Percentiles rank a stretch among this genome's conserved stretches.
Evolutionary conservation across 2,329 filamentous ascomycete species (phyloP).

Genomic region (Colletotrichum trifolii): DNA sequence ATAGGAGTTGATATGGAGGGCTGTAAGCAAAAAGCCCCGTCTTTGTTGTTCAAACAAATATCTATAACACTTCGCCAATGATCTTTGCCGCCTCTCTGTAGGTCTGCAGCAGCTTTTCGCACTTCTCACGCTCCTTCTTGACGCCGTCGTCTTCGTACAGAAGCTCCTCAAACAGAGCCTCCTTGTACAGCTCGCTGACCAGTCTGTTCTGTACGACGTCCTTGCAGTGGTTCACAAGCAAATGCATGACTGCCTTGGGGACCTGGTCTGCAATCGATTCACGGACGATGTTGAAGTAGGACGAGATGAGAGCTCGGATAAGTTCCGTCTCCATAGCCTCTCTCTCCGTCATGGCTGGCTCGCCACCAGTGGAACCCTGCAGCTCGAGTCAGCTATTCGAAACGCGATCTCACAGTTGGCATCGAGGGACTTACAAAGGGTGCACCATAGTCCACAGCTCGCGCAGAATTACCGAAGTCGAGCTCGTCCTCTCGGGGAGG

Average conservation of each 20-base stretch:
- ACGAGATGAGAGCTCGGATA: slow-evolving; percentile 94
- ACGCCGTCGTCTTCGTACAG: slow-evolving; percentile 97
- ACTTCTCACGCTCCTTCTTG: slow-evolving; percentile 98
- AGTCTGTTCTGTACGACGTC: slow-evolving; percentile 97
- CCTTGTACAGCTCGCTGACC: slow-evolving; percentile 95
- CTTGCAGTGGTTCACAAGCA: slow-evolving; percentile 97
- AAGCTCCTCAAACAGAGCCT: slow-evolving; percentile 88
- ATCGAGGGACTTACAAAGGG: slow-evolving; percentile 66
- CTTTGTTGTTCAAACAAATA: slow-evolving; percentile 29
- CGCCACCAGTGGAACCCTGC: slow-evolving; percentile 68
- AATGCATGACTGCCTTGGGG: slow-evolving; percentile 98
- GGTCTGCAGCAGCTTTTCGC: slow-evolving; percentile 92
- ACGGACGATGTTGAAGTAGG: slow-evolving; percentile 98
- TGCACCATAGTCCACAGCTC: slow-evolving; percentile 54
- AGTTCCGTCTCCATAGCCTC: slow-evolving; percentile 98
- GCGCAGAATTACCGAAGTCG: slow-evolving; percentile 51
- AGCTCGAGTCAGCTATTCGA: slow-evolving; percentile 38
- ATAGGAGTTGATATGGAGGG: slow-evolving; percentile 13
- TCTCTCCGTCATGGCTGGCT: slow-evolving; percentile 91
- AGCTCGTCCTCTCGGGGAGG: slow-evolving; percentile 54
- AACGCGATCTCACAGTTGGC: neutral
- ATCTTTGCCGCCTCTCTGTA: slow-evolving; percentile 99
- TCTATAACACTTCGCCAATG: slow-evolving; percentile 91
- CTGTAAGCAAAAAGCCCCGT: slow-evolving; percentile 18
- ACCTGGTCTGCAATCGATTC: slow-evolving; percentile 99